Evolutionary conservation across 1,139 yeast species (phyloP).

Genomic region (Arxiozyma slooffiae): DNA sequence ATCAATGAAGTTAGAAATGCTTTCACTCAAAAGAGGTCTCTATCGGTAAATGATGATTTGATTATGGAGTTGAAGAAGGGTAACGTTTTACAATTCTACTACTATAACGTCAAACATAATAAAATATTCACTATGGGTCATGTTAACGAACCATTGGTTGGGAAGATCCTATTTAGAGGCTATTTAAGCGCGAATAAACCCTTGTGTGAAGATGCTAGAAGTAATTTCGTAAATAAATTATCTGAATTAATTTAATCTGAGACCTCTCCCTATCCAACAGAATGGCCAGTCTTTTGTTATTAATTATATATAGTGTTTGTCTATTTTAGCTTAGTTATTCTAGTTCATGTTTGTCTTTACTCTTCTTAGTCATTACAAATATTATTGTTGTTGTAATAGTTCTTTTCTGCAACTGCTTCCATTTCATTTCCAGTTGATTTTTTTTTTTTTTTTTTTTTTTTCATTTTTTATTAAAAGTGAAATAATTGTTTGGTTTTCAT

Average conservation of each 20-base stretch:
- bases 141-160: conserved; percentile 43
- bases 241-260: neutral
- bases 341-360: too few species aligned
- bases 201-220: conserved; percentile 36
- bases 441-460: too few species aligned
- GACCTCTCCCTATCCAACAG: too few species aligned
- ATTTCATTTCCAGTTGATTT: too few species aligned
- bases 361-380: too few species aligned
- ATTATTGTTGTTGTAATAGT: too few species aligned
- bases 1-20: conserved; percentile 46
- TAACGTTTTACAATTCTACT: conserved; percentile 40
- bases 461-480: neutral
- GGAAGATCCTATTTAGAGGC: conserved; percentile 45
- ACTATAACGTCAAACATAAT: conserved; percentile 33
- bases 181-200: conserved; percentile 53
- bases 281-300: too few species aligned
- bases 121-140: conserved; percentile 35
- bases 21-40: conserved; percentile 48
- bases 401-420: neutral
- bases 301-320: too few species aligned
- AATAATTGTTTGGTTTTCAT: neutral
- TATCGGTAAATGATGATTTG: conserved; percentile 52
- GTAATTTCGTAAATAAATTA: conserved; percentile 24
- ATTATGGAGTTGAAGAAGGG: conserved; percentile 40
- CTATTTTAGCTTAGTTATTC: too few species aligned